These are phyloP conservation scores for Acer negundo DNA, from an alignment of 345 rosid genomes.

Conservation along the genomic window DNA sequence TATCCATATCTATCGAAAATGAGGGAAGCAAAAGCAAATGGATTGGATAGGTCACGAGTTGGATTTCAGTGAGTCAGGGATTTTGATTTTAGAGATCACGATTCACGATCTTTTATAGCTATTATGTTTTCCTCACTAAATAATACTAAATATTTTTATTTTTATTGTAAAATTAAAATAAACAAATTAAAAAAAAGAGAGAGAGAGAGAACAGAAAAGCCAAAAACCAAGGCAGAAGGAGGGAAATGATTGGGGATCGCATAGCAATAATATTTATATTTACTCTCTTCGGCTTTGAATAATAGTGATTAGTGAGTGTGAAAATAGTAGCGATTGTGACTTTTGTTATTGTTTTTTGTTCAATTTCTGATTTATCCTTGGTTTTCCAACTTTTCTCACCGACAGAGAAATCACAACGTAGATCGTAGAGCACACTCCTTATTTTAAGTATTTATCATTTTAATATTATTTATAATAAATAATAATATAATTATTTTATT, in stretches of 20 bases:
- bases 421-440: too few relatives aligned
- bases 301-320: background rate
- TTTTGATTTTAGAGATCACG: conserved; percentile 14
- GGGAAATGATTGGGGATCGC: background rate
- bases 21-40: background rate
- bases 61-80: conserved; percentile 5
- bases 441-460: too few relatives aligned
- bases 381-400: conserved; percentile 21
- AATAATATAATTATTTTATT: too few relatives aligned
- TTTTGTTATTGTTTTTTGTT: background rate
- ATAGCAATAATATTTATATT: background rate
- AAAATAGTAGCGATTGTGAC: background rate
- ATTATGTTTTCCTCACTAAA: background rate
- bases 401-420: conserved; percentile 14
- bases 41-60: conserved; percentile 11
- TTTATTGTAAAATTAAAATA: background rate
- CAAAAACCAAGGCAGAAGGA: too few relatives aligned
- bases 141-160: background rate
- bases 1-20: background rate
- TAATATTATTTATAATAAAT: too few relatives aligned
- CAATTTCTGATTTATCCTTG: conserved; percentile 23
- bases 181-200: too few relatives aligned
- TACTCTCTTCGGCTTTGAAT: background rate
- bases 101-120: background rate
- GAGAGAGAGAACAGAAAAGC: conserved; percentile 16